These are phyloP conservation scores for Trichoderma harzianum DNA, from an alignment of 2,329 filamentous ascomycete species.

Conservation along the genomic window DNA sequence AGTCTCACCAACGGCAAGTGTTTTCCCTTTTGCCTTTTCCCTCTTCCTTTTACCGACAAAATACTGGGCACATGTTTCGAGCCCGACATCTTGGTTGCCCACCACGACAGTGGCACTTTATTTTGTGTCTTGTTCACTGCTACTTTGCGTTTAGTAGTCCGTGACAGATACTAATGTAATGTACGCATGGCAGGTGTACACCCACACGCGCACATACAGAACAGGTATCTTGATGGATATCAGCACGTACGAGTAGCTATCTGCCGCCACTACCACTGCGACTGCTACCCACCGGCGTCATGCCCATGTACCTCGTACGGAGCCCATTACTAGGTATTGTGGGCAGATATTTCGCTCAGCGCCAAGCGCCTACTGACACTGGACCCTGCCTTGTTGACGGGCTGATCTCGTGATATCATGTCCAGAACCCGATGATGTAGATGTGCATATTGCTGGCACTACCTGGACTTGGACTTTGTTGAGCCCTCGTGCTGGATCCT, in stretches of 20 bases:
- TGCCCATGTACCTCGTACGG: background rate
- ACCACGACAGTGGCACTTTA: background rate
- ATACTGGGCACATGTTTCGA: background rate
- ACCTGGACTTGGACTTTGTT: background rate
- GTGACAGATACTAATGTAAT: background rate
- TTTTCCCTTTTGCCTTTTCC: background rate
- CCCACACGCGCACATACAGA: background rate
- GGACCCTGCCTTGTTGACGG: constrained; percentile 9
- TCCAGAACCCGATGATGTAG: constrained; percentile 10
- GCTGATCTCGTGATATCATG: constrained; percentile 14
- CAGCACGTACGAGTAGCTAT: background rate
- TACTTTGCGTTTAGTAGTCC: background rate
- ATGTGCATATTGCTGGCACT: background rate
- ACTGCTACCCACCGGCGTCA: constrained; percentile 5
- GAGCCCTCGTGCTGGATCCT: background rate
- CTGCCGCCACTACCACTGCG: background rate
- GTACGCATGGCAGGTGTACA: background rate
- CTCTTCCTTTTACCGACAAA: background rate
- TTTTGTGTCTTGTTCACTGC: background rate
- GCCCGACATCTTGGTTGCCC: constrained; percentile 2
- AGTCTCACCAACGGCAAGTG: background rate
- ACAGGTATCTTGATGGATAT: background rate
- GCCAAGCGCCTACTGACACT: constrained; percentile 18
- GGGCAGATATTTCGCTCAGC: constrained; percentile 15
- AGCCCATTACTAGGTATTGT: background rate